Conservation (phyloP, 352 stramenopile species). For the Phytophthora pisi region DNA sequence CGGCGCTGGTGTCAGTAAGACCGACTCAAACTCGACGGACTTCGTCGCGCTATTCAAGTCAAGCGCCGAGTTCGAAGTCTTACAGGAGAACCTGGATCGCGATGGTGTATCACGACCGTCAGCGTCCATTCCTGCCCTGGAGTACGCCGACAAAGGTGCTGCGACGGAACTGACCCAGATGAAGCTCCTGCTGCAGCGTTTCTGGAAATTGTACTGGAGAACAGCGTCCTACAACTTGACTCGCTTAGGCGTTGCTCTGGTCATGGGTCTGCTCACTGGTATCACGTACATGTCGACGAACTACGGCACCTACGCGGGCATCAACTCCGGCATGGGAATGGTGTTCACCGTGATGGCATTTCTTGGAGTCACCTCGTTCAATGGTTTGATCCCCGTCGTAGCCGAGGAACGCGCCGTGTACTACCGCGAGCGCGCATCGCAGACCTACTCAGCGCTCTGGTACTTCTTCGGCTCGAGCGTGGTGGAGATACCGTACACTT, state of each 20-base stretch:
- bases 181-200: conserved; percentile 16
- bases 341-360: conserved; percentile 15
- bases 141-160: conserved; percentile 20
- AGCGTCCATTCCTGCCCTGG: neutral
- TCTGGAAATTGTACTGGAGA: conserved; percentile 22
- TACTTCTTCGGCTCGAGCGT: conserved; percentile 22
- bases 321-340: conserved; percentile 24
- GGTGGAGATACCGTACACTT: conserved; percentile 19
- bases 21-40: conserved; percentile 1
- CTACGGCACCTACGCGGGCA: conserved; percentile 11
- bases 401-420: conserved; percentile 8
- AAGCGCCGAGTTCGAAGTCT: neutral
- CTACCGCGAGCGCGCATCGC: conserved; percentile 19
- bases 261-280: neutral
- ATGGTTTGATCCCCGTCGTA: conserved; percentile 12
- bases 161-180: conserved; percentile 23
- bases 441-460: conserved; percentile 26
- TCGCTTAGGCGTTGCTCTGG: conserved; percentile 8
- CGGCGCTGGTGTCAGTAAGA: conserved; percentile 19
- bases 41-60: conserved; percentile 14
- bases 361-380: conserved; percentile 9
- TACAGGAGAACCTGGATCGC: conserved; percentile 4
- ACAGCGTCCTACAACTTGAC: conserved; percentile 25
- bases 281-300: conserved; percentile 12
- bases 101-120: conserved; percentile 12